phyloP scores from a whole-genome alignment of 257 asterid species.

The Lithospermum erythrorhizon region DNA sequence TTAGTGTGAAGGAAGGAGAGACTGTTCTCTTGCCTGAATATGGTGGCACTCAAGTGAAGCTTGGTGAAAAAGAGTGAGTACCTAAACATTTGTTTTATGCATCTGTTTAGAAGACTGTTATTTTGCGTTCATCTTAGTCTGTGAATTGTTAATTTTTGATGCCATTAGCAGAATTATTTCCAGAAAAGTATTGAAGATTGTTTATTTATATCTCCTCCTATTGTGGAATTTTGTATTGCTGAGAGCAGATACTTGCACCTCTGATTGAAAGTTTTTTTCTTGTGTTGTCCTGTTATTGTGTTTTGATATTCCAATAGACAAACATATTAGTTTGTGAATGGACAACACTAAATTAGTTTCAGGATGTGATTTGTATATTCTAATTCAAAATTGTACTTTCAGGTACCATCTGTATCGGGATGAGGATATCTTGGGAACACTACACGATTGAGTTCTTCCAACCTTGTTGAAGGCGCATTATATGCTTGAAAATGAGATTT shows the following conservation, averaged over 20 bases:
- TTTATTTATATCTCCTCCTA: background rate
- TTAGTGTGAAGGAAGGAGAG: constrained; percentile 51
- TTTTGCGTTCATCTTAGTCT: background rate
- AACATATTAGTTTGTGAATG: background rate
- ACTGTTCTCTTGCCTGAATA: constrained; percentile 57
- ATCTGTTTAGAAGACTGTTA: background rate
- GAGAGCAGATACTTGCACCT: background rate
- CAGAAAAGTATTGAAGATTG: background rate
- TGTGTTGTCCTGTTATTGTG: background rate
- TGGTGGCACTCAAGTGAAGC: constrained; percentile 55
- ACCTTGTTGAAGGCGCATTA: constrained; percentile 6
- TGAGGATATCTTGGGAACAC: constrained; percentile 48
- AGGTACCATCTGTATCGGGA: constrained; percentile 53
- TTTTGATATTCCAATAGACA: no score
- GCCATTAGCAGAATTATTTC: background rate
- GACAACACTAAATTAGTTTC: background rate
- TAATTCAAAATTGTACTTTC: constrained; percentile 2
- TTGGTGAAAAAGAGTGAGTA: constrained; percentile 54
- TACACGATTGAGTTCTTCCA: constrained; percentile 23
- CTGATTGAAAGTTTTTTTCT: no score
- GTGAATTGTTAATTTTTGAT: background rate
- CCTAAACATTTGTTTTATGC: background rate
- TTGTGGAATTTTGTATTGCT: background rate
- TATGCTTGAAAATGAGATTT: background rate
- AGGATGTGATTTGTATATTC: background rate